These are phyloP conservation scores for Chytriomyces hyalinus DNA, from an alignment of 192 early-diverging fungal species.

Conservation along the genomic window DNA sequence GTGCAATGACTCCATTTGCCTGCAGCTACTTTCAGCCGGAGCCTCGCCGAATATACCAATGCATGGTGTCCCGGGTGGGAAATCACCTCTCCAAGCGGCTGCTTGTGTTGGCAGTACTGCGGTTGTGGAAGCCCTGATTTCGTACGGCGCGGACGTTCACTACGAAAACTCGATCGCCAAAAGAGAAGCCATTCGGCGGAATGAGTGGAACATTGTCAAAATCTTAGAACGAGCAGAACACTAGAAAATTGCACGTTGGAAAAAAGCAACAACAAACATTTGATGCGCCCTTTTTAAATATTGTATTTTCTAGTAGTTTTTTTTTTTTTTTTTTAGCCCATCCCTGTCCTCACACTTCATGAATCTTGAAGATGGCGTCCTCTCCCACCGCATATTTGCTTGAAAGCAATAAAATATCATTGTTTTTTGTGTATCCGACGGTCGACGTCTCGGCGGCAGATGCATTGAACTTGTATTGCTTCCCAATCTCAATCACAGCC, in stretches of 20 bases:
- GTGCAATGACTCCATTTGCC: conserved; percentile 5
- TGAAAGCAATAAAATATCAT: no score
- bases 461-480: no score
- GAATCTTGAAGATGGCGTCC: no score
- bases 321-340: no score
- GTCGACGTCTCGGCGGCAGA: no score
- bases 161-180: conserved; percentile 12
- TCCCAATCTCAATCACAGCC: no score
- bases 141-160: conserved; percentile 8
- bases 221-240: conserved; percentile 16
- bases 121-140: conserved; percentile 11
- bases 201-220: conserved; percentile 2
- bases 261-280: no score
- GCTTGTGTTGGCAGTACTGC: not conserved
- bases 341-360: no score
- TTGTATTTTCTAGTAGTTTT: no score
- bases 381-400: no score
- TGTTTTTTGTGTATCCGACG: no score
- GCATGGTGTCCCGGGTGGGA: conserved; percentile 7
- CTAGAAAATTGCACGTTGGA: not conserved
- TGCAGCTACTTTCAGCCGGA: conserved; percentile 1
- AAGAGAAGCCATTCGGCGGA: conserved; percentile 9
- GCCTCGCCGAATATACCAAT: conserved; percentile 14
- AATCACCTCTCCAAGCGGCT: not conserved
- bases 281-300: no score